Percentiles rank a stretch among this genome's conserved stretches.
These are phyloP conservation scores for Chrysoporthe puriensis DNA, from an alignment of 2,329 filamentous ascomycete species.

Conservation along the genomic window DNA sequence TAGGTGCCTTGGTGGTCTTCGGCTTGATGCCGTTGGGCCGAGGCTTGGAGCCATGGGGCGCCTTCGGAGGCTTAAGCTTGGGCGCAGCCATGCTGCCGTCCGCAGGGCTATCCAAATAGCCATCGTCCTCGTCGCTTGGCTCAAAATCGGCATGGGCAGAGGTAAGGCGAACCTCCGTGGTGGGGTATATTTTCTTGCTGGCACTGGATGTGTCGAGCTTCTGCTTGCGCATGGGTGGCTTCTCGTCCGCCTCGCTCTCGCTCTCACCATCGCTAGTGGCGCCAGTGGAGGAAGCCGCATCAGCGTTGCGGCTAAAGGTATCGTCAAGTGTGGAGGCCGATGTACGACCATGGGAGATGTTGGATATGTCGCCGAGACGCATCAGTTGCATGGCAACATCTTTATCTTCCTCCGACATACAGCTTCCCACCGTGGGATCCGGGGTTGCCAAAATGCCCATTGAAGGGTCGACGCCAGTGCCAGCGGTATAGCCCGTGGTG, in stretches of 20 bases:
- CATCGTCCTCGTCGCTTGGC: conserved; percentile 63
- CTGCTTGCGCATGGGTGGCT: conserved; percentile 61
- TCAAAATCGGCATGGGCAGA: conserved; percentile 44
- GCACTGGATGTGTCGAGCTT: conserved; percentile 52
- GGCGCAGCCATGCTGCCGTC: conserved; percentile 43
- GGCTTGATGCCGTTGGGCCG: conserved; percentile 42
- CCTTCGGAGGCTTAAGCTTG: conserved; percentile 46
- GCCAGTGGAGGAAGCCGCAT: conserved; percentile 81
- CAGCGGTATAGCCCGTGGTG: conserved; percentile 59
- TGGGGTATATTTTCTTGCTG: conserved; percentile 53
- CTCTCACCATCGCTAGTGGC: conserved; percentile 80
- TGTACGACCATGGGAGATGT: conserved; percentile 89
- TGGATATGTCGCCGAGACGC: conserved; percentile 90
- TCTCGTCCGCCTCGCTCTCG: conserved; percentile 63
- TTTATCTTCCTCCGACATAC: conserved; percentile 90
- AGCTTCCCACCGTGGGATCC: conserved; percentile 95
- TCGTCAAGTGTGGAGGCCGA: conserved; percentile 94
- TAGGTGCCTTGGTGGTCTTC: conserved; percentile 46
- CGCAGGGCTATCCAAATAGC: conserved; percentile 51
- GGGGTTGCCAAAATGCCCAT: conserved; percentile 82
- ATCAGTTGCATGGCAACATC: conserved; percentile 97
- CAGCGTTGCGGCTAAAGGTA: conserved; percentile 87
- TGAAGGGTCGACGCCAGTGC: conserved; percentile 39
- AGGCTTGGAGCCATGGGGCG: conserved; percentile 43
- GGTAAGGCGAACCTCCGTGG: conserved; percentile 57